phyloP scores from a whole-genome alignment of 805 yeast species.

The Ogataea degrootiae region DNA sequence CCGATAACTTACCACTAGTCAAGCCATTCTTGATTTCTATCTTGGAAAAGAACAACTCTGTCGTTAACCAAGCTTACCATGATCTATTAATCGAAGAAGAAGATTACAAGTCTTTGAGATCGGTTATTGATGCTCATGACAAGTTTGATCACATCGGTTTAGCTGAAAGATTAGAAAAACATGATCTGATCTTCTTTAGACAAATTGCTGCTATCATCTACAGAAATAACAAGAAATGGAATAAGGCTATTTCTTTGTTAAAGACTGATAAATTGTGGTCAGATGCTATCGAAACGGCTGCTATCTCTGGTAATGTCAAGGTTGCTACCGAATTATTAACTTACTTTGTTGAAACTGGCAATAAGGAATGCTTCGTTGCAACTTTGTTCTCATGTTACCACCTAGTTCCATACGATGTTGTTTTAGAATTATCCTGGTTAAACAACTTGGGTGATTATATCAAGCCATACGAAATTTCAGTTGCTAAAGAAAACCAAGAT shows the following conservation, averaged over 20 bases:
- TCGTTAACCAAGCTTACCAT: conserved; percentile 93
- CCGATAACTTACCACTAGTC: conserved; percentile 93
- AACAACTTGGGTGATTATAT: conserved; percentile 77
- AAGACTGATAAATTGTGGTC: conserved; percentile 93
- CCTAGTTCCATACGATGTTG: conserved; percentile 73
- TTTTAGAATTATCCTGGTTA: conserved; percentile 88
- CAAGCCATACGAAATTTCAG: conserved; percentile 87
- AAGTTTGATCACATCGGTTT: conserved; percentile 88
- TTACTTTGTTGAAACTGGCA: conserved; percentile 95
- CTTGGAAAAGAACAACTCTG: conserved; percentile 80
- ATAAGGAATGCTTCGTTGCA: conserved; percentile 92
- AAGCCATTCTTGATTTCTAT: conserved; percentile 93
- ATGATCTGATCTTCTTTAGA: conserved; percentile 86
- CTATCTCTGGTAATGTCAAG: conserved; percentile 70
- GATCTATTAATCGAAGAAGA: conserved; percentile 94
- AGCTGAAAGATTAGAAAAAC: conserved; percentile 90
- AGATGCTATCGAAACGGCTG: conserved; percentile 90
- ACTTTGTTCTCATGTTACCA: conserved; percentile 83
- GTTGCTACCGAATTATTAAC: conserved; percentile 84
- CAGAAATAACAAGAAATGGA: conserved; percentile 92
- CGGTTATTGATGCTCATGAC: conserved; percentile 84
- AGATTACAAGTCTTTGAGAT: conserved; percentile 84
- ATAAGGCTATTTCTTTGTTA: conserved; percentile 79
- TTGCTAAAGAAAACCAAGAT: conserved; percentile 73
- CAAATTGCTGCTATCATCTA: conserved; percentile 93